phyloP scores from a whole-genome alignment of 768 basidiomycete species.

The Boletus vinaceobasis region DNA sequence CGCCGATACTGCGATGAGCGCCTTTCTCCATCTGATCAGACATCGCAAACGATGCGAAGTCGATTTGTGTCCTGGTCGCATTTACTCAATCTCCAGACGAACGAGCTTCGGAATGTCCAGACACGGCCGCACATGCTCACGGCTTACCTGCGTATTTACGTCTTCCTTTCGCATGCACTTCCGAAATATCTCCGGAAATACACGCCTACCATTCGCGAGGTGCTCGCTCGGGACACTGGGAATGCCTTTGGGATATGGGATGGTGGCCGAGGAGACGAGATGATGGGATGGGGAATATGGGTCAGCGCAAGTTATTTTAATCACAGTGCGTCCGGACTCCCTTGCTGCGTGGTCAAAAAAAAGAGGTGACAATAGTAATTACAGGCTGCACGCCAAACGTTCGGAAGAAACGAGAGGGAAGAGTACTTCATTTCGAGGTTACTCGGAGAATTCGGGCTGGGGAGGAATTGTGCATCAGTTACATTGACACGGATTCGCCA shows the following conservation, averaged over 20 bases:
- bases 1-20: slow-evolving; percentile 34
- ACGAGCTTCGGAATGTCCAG: slow-evolving; percentile 47
- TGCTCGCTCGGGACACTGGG: slow-evolving; percentile 58
- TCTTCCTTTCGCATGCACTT: slow-evolving; percentile 45
- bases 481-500: slow-evolving; percentile 37
- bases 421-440: slow-evolving; percentile 47
- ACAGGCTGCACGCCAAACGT: slow-evolving; percentile 55
- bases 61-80: slow-evolving; percentile 39
- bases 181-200: slow-evolving; percentile 30
- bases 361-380: neutral
- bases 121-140: slow-evolving; percentile 49
- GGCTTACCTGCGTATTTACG: slow-evolving; percentile 52
- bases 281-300: slow-evolving; percentile 67
- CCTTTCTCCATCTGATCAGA: slow-evolving; percentile 7
- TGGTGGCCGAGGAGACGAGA: slow-evolving; percentile 44
- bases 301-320: slow-evolving; percentile 64
- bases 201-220: slow-evolving; percentile 46
- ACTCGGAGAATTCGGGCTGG: slow-evolving; percentile 40
- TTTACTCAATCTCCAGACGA: slow-evolving; percentile 54
- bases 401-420: slow-evolving; percentile 42
- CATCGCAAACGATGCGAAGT: neutral
- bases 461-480: slow-evolving; percentile 60
- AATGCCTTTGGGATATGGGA: slow-evolving; percentile 74
- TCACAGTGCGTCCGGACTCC: slow-evolving; percentile 52
- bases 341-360: neutral